Conservation (phyloP, 495 filamentous ascomycete genomes). For the Bacidia gigantensis region DNA sequence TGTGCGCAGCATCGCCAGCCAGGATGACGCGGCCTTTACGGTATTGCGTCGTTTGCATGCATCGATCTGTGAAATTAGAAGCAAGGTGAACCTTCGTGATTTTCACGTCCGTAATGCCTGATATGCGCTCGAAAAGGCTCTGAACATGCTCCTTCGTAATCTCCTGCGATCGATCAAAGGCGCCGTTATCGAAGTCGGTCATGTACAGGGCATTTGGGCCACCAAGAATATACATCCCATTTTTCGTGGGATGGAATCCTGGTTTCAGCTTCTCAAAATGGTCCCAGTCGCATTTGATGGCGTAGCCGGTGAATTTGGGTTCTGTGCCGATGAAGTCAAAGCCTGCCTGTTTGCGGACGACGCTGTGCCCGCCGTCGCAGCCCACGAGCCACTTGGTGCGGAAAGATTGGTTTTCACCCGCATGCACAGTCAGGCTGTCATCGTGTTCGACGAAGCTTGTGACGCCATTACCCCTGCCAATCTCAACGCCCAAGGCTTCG, state of each 20-base stretch:
- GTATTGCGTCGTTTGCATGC: too few species aligned
- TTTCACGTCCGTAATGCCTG: constrained; percentile 13
- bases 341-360: constrained; percentile 13
- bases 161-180: constrained; percentile 16
- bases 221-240: constrained; percentile 14
- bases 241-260: constrained; percentile 16
- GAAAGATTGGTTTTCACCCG: not conserved
- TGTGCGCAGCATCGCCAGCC: constrained; percentile 39
- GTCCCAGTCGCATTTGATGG: constrained; percentile 12
- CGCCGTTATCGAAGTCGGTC: constrained; percentile 23
- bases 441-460: too few species aligned
- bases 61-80: too few species aligned
- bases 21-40: too few species aligned
- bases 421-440: not conserved
- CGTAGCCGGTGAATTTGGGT: constrained; percentile 17
- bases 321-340: constrained; percentile 18
- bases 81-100: constrained; percentile 18
- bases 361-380: constrained; percentile 19
- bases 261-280: constrained; percentile 14
- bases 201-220: constrained; percentile 5
- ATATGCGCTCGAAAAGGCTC: constrained; percentile 17
- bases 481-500: too few species aligned
- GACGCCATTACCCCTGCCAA: too few species aligned
- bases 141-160: constrained; percentile 23
- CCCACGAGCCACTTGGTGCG: constrained; percentile 16